Percentiles rank a stretch among this genome's conserved stretches.
phyloP scores from a whole-genome alignment of 306 rosid species.

The Erythrophleum fordii region DNA sequence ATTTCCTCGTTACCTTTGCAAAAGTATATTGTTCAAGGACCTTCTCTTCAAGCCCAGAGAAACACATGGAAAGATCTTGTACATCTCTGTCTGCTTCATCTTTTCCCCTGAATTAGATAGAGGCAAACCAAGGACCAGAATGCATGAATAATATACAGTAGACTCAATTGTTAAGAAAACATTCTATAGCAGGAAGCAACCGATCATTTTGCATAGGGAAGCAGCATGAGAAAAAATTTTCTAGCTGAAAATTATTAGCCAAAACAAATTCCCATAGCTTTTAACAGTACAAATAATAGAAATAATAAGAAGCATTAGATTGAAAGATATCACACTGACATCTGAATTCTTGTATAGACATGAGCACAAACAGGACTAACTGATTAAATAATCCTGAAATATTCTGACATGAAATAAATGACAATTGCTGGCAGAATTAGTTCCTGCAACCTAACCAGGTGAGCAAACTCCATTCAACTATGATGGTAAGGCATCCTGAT shows the following conservation, averaged over 20 bases:
- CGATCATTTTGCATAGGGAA: constrained; percentile 19
- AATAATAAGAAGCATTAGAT: not conserved
- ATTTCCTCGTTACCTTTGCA: constrained; percentile 75
- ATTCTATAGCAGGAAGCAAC: constrained; percentile 16
- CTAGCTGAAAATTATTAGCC: constrained; percentile 21
- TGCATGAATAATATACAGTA: constrained; percentile 31
- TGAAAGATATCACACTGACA: not conserved
- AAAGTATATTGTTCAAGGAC: constrained; percentile 95
- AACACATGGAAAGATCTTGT: constrained; percentile 73
- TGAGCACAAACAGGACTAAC: not conserved
- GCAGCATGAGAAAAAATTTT: constrained; percentile 30
- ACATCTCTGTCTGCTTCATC: constrained; percentile 84
- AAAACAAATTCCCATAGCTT: constrained; percentile 26
- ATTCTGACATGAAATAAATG: constrained; percentile 17
- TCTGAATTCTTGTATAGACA: constrained; percentile 15
- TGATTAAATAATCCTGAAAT: constrained; percentile 4
- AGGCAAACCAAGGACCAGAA: constrained; percentile 40
- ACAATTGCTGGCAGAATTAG: not conserved
- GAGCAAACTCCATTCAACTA: constrained; percentile 19
- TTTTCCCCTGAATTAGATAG: constrained; percentile 60
- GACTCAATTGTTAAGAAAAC: constrained; percentile 30
- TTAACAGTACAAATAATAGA: not conserved
- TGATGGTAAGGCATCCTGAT: not conserved
- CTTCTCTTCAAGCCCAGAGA: constrained; percentile 88
- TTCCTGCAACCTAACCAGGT: constrained; percentile 23